Base-by-base conservation (phyloP, 1,139 yeast genomes). In the Kazachstania sp. region DNA sequence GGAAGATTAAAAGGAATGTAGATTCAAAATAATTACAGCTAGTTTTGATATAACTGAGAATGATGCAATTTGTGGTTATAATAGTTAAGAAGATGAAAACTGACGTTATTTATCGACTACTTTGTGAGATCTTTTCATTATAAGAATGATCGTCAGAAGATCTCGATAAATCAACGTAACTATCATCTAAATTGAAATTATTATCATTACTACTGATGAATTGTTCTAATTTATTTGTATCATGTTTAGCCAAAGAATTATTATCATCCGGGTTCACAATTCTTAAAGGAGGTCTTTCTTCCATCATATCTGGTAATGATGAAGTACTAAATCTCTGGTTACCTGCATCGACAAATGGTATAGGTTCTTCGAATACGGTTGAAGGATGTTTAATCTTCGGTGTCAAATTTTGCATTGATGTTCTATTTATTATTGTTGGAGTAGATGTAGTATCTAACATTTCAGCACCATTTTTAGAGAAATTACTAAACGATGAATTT, bases 291-390 rank as follows among this genome's bases (percentile, higher is more conserved):
- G 41, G 39, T 41, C 60, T 59, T 41, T 63, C 63, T 41, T 61
- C 66, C 54, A 66, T 61, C 34, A 73, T 73, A 63, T 81, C 87
- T 0, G 88, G 87, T 53, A 82, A 68, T 15, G 85, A 79, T 7
- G 85, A 83, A 53, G 81, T 77, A 60, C 86, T 79, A 54, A 82
- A 74, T 54, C 85, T 70, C 55, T 65, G 60, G 31, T 61, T 60
- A 23, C 66, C 66, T 26, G 30, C 1, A 31, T 20, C 23, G n/a
- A 39, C 16, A 16, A 19, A 40, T 15, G 54, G 44, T 37, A 51
- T 47, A 12, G 67, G 65, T 40, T 56, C 61, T 45, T 57, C 59
- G 37, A 55, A 55, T 2, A 54, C 59, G 7, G 56, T 44, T 2
- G 47, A 45, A n/a, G 41, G 43, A 13, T 26, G 41, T 13, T 46